Conservation (phyloP, 176 grass and related monocot species). For the Tuctoria greenei region DNA sequence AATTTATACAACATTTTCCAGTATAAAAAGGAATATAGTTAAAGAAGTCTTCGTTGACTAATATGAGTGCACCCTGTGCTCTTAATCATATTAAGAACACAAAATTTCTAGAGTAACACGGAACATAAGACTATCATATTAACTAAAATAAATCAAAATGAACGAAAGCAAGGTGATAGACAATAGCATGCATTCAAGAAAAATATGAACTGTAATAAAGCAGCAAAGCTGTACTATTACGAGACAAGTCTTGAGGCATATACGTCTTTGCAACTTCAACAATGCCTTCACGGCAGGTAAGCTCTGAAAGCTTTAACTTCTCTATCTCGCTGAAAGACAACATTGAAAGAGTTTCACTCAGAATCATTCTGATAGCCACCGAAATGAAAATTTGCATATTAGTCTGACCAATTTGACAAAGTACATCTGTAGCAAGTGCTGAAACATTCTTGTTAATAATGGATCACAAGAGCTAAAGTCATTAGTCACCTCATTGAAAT, state of each 20-base stretch:
- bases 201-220: no score
- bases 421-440: not conserved
- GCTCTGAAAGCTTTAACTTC: conserved; percentile 87
- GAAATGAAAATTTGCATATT: not conserved
- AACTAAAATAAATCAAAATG: not conserved
- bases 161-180: not conserved
- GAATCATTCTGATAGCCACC: conserved; percentile 15
- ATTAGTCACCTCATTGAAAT: not conserved
- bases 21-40: not conserved
- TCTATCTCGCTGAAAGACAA: conserved; percentile 76
- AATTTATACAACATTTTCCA: not conserved
- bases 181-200: not conserved
- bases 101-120: not conserved
- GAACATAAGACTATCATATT: not conserved
- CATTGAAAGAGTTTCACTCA: conserved; percentile 12
- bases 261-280: conserved; percentile 93
- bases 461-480: not conserved
- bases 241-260: conserved; percentile 3
- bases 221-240: not conserved
- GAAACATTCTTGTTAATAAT: not conserved
- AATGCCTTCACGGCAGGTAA: conserved; percentile 83
- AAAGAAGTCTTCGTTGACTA: not conserved
- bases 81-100: not conserved
- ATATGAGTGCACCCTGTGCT: not conserved
- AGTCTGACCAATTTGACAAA: not conserved